Evolutionary conservation across 2,329 filamentous ascomycete genomes (phyloP), one percentile per base, ranked within the genome.

Genomic region (Clonostachys chloroleuca): DNA sequence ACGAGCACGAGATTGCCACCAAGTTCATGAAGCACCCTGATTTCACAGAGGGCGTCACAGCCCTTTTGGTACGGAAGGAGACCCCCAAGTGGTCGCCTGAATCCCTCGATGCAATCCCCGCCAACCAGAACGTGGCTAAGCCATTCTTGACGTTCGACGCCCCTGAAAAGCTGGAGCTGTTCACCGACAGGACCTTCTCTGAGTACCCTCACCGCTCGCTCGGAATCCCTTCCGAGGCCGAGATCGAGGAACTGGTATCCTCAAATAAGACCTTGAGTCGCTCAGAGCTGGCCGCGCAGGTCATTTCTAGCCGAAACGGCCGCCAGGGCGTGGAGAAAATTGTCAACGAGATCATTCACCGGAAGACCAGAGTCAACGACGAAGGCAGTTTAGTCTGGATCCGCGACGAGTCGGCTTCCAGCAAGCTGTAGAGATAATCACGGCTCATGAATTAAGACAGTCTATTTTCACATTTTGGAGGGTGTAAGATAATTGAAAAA

Each of bases 21-120:
- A 81, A 83, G 53, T 97, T 99, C 73, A 97, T 99, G 92, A 77
- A 78, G 48, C 86, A 94, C 64, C 87, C 82, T 5, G 94, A 99
- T 67, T 99, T 99, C 61, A 84, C 84, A 40, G 89, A 95, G 69
- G 94, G 94, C 46, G 92, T 99, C n/a, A 82, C 82, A 45, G 86
- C 90, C 20, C 79, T 86, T 43, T 77, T 99, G 39, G 79, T 94
- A 57, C 77, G 82, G 59, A 90, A 90, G 69, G 56, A 69, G 53
- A 74, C 74, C 18, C 88, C 92, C 2, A 72, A 77, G 51, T 99
- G 94, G 94, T 67, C 86, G 53, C 92, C 91, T 5, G 76, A 79
- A 40, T 81, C 78, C 7, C 75, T 97, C 3, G 75, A 81, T n/a
- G 83, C 86, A 36, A 80, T 95, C 46, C 65, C 74, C 14, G 60